Evolutionary conservation across 768 basidiomycete genomes (phyloP), one percentile per base, ranked within the genome.

Genomic region (Termitomyces sp.): DNA sequence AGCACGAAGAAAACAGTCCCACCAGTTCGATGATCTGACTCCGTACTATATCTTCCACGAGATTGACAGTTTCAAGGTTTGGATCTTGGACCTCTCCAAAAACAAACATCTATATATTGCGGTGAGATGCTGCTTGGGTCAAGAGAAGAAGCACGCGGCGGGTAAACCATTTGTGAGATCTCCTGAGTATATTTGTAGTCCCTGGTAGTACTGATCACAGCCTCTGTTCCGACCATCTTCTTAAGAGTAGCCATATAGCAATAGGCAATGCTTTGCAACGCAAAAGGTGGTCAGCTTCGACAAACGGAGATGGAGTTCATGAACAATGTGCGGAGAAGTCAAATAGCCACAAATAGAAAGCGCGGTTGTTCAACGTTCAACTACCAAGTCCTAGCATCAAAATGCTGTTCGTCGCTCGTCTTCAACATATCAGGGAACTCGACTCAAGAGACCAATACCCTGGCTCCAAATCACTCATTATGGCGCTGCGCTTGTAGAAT

Each of bases 51-150:
- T 98, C 95, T 71, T 98, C 95, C n/a, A 98, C 91, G 34, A 95
- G 82, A 66, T 91, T 91, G 15, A 95, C 90, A 0, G 95, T 94
- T 57, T 93, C 93, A 15, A 81, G 78, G 56, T 87, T 83, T 2
- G 95, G 93, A 58, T 96, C 93, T 69, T 94, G 91, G 3, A 96
- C 91, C 74, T 95, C 94, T 9, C 94, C 94, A 71, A 97, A 96
- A 46, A 97, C 95, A 68, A 96, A 97, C 93, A 97, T 94, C 93
- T 94, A 54, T 4, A 61, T 31, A 33, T 54, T 47, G 8, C 27
- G 36, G 45, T 54, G 24, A 46, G 54, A 33, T 42, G 15, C 33
- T 49, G 39, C 54, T 41, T 57, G 22, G 16, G 42, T 34, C 39
- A 16, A 20, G 37, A 15, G 41, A 42, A 31, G 36, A 16, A 20